phyloP scores from a whole-genome alignment of 108 stramenopile genomes.

The Skeletonema grethae region DNA sequence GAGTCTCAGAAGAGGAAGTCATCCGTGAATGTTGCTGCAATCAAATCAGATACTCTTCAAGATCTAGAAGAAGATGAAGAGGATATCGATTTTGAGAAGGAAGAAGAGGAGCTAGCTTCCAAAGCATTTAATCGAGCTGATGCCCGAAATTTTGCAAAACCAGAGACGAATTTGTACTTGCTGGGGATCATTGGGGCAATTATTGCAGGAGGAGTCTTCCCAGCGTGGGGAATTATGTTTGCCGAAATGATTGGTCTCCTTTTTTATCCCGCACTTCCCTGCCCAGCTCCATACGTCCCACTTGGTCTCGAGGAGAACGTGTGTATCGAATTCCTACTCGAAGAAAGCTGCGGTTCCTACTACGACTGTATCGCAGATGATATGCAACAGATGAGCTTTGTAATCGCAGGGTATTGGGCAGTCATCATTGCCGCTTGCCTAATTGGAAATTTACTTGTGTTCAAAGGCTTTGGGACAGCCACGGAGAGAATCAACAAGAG shows the following conservation, averaged over 20 bases:
- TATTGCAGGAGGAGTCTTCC: constrained; percentile 74
- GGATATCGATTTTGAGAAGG: constrained; percentile 41
- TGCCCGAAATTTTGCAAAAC: constrained; percentile 46
- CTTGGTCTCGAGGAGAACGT: constrained; percentile 1
- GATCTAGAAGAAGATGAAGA: constrained; percentile 41
- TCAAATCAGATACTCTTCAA: constrained; percentile 23
- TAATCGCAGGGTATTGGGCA: constrained; percentile 50
- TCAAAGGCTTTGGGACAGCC: constrained; percentile 73
- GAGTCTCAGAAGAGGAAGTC: constrained; percentile 40
- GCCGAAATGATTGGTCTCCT: constrained; percentile 68
- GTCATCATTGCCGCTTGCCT: constrained; percentile 49
- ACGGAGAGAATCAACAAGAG: constrained; percentile 75
- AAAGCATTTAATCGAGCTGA: constrained; percentile 45
- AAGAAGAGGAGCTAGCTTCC: constrained; percentile 40
- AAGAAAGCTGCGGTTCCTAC: constrained; percentile 61
- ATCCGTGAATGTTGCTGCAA: constrained; percentile 24
- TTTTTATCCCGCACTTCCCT: constrained; percentile 55
- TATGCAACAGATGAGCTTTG: constrained; percentile 55
- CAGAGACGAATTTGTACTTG: constrained; percentile 42
- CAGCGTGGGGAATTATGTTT: constrained; percentile 71
- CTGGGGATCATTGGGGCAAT: constrained; percentile 65
- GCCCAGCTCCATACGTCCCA: constrained; percentile 27
- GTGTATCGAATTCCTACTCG: not conserved
- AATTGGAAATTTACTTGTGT: constrained; percentile 62
- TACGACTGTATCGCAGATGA: constrained; percentile 52